A percentile compares a stretch with the other conserved stretches of the same genome.
phyloP scores from a whole-genome alignment of 768 basidiomycete species.

The Naganishia antarctica region DNA sequence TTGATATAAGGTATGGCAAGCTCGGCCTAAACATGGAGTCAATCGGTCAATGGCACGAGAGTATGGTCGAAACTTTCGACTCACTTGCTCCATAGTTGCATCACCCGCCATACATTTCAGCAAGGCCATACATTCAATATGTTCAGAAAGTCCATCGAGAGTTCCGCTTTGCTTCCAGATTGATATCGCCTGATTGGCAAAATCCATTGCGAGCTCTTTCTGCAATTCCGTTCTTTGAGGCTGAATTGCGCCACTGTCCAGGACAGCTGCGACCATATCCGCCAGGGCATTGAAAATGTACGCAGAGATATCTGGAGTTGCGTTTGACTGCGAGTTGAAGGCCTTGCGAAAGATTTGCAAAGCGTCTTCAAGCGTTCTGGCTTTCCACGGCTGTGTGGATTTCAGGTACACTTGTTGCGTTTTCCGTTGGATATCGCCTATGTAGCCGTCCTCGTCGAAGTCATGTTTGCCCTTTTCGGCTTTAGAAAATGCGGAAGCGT shows the following conservation, averaged over 20 bases:
- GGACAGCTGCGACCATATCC: conserved; percentile 5
- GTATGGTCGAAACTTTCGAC: background rate
- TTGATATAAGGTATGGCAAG: conserved; percentile 5
- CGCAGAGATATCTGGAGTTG: background rate
- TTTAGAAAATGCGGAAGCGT: no score
- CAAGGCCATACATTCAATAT: background rate
- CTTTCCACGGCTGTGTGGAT: conserved; percentile 2
- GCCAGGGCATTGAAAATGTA: conserved; percentile 18
- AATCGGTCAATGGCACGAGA: background rate
- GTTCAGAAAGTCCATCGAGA: background rate
- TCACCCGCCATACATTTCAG: conserved; percentile 1
- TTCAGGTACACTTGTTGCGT: background rate
- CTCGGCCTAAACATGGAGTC: background rate
- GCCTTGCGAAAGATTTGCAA: conserved; percentile 17
- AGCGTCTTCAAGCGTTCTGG: conserved; percentile 18
- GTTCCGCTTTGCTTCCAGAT: background rate
- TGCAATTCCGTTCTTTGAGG: conserved; percentile 5
- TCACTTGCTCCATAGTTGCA: conserved; percentile 2
- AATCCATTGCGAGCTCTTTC: conserved; percentile 8
- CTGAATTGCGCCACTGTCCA: conserved; percentile 20
- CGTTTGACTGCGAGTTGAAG: background rate
- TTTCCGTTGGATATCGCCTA: background rate
- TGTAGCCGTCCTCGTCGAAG: background rate
- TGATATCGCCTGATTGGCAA: conserved; percentile 4
- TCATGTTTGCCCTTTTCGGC: no score